Evolutionary conservation across 2,329 filamentous ascomycete genomes (phyloP), one percentile per base, ranked within the genome.

Genomic region (Elsinoe perseae): DNA sequence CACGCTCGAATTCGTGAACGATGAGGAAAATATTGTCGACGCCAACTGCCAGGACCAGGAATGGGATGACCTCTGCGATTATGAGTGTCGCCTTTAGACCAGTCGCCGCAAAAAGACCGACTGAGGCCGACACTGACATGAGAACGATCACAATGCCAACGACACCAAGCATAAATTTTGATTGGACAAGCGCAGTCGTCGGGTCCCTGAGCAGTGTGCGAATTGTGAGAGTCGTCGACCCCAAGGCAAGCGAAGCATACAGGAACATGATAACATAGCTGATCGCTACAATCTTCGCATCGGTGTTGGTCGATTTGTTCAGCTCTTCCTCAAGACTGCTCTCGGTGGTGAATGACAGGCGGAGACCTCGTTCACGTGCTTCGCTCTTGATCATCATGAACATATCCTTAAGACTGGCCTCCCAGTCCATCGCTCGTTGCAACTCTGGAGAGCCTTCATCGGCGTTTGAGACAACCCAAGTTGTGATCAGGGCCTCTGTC

Each of bases 21-120:
- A 98, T 95, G 56, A 98, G 76, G 74, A 98, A 98, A 65, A 98
- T 97, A 67, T 98, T 98, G 78, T 98, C 93, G 2, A 98, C 95
- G 44, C 93, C 93, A 25, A 98, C 91, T 10, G 93, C 93, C 18
- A 98, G 76, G 8, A 98, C 92, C 61, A 98, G 85, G 71, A 98
- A 98, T 0, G 93, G 93, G 61, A 98, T 98, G 59, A 98, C 93
- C 68, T 98, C 93, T 3, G 95, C 92, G 59, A 98, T 98, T 66
- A 98, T 98, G 62, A 98, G 77, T 0, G 93, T 98, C 12, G 92
- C 93, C 72, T 95, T 96, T 65, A 98, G 82, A 1, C 91, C 91
- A 34, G 84, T 81, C 68, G 89, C 93, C 0, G 93, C 95, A 67
- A 97, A 98, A 40, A 98, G 76, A 0, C 93, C 93, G 54, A 98